phyloP scores from a whole-genome alignment of 768 basidiomycete genomes.

The Lentinula lateritia region DNA sequence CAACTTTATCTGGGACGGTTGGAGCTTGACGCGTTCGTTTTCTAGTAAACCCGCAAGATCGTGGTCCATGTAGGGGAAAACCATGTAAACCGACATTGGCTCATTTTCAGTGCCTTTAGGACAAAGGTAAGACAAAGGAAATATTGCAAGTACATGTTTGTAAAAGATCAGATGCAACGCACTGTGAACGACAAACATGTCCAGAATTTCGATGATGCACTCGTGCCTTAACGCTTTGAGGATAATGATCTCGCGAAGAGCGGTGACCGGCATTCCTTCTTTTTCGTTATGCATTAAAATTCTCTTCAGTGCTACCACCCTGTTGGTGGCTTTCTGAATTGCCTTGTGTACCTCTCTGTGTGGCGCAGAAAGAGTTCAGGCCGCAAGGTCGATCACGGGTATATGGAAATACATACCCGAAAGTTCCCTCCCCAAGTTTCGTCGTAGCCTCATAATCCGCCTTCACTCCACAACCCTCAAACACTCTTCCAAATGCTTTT shows the following conservation, averaged over 20 bases:
- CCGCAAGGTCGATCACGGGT: neutral
- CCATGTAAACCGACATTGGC: conserved; percentile 91
- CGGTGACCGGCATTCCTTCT: conserved; percentile 96
- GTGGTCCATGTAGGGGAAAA: conserved; percentile 99
- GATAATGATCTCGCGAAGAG: conserved; percentile 94
- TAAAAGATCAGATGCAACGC: conserved; percentile 17
- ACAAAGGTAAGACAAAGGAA: neutral
- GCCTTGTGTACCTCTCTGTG: conserved; percentile 89
- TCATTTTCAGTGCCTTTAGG: conserved; percentile 57
- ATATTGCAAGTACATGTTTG: too few species aligned
- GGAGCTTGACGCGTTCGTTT: conserved; percentile 82
- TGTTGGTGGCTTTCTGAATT: conserved; percentile 53
- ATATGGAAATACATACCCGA: conserved; percentile 59
- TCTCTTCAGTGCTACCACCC: conserved; percentile 82
- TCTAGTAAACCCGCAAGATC: conserved; percentile 93
- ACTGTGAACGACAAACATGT: conserved; percentile 90
- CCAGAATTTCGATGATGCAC: conserved; percentile 80
- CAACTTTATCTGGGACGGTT: conserved; percentile 84
- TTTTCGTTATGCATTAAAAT: conserved; percentile 96
- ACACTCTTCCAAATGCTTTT: conserved; percentile 59
- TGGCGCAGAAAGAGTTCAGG: neutral
- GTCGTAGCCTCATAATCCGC: conserved; percentile 75
- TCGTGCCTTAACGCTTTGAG: conserved; percentile 85
- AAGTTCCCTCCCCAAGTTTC: conserved; percentile 95
- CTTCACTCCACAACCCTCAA: conserved; percentile 67